These are phyloP conservation scores for Myriosclerotinia scirpicola DNA, from an alignment of 2,329 filamentous ascomycete species.

Conservation along the genomic window DNA sequence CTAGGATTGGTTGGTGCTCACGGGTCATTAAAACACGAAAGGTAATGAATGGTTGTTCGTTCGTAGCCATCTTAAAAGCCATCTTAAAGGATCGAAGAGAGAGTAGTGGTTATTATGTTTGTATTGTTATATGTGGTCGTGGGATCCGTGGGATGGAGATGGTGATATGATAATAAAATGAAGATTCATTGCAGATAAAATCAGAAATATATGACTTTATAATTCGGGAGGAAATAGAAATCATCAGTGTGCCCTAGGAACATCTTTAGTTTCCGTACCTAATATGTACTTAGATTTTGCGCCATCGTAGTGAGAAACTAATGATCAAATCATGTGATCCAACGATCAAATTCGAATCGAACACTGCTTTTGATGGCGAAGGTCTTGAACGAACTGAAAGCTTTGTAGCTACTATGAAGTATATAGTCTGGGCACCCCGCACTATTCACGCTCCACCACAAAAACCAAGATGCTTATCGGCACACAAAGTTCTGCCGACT, in stretches of 20 bases:
- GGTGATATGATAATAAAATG: background rate
- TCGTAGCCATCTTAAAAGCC: background rate
- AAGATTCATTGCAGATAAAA: background rate
- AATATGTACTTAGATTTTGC: background rate
- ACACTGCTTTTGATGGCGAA: background rate
- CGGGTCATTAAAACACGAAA: background rate
- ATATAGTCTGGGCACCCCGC: background rate
- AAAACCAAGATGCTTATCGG: background rate
- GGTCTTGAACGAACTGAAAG: background rate
- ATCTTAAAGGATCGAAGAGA: no score
- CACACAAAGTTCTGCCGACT: background rate
- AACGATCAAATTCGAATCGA: background rate
- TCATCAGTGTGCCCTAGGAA: background rate
- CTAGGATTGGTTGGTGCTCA: background rate
- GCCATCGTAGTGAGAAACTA: background rate
- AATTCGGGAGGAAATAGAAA: background rate
- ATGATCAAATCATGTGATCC: background rate
- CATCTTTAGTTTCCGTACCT: background rate
- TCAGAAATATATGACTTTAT: background rate
- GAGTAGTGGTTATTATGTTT: background rate
- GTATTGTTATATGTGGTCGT: background rate
- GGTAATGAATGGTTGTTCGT: background rate
- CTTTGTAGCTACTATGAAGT: background rate
- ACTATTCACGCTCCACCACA: background rate
- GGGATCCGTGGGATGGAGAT: background rate